phyloP scores from a whole-genome alignment of 106 monocot genomes.

The Acorus calamus region DNA sequence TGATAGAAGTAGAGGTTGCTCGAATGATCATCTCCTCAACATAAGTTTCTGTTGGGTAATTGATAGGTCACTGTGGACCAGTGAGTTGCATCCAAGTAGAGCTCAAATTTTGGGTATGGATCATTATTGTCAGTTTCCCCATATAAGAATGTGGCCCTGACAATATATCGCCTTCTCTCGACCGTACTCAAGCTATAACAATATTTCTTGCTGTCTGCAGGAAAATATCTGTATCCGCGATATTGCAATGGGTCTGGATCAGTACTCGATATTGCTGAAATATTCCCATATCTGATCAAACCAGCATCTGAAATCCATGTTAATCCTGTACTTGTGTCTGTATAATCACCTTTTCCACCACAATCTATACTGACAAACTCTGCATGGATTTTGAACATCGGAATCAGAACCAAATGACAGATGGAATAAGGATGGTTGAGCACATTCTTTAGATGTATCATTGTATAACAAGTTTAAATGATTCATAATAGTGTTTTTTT shows the following conservation, averaged over 20 bases:
- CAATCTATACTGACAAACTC: conserved; percentile 48
- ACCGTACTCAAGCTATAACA: conserved; percentile 28
- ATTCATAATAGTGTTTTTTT: too few relatives aligned
- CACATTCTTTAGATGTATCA: too few relatives aligned
- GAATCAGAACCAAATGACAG: too few relatives aligned
- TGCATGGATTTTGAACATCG: conserved; percentile 1
- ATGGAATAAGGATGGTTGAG: too few relatives aligned
- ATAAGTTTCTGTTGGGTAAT: conserved; percentile 15
- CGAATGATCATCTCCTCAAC: conserved; percentile 31
- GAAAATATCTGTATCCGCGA: conserved; percentile 24
- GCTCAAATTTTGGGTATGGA: conserved; percentile 30
- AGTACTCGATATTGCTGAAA: conserved; percentile 6
- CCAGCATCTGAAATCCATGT: conserved; percentile 26
- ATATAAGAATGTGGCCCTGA: conserved; percentile 38
- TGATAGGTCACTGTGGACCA: conserved; percentile 34
- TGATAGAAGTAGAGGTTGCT: conserved; percentile 18
- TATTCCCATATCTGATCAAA: conserved; percentile 16
- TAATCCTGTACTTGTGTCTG: conserved; percentile 29
- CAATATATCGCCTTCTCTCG: conserved; percentile 25
- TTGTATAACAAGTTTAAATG: too few relatives aligned
- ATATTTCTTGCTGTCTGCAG: conserved; percentile 28
- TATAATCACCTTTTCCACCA: conserved; percentile 23
- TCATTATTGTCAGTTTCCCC: conserved; percentile 24
- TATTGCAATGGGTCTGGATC: conserved; percentile 17
- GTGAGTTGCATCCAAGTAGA: conserved; percentile 24